Percentiles rank a stretch among this genome's conserved stretches.
These are phyloP conservation scores for Hypoxylon sp. DNA, from an alignment of 2,329 filamentous ascomycete species.

Conservation along the genomic window DNA sequence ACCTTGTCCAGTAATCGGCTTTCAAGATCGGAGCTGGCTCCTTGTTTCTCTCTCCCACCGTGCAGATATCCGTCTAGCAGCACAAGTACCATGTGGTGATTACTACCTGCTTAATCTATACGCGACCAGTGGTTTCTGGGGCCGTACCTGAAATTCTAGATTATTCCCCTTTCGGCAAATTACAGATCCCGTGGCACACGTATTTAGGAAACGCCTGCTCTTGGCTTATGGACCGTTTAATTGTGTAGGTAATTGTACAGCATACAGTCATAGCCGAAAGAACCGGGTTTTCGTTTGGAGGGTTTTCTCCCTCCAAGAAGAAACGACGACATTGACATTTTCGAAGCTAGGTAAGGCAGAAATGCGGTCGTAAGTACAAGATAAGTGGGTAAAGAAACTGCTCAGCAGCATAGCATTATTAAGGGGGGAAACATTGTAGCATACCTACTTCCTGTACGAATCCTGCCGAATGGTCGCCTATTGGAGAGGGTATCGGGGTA, in stretches of 20 bases:
- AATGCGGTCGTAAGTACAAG: constrained; percentile 22
- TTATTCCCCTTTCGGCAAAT: constrained; percentile 36
- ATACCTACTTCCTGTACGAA: constrained; percentile 23
- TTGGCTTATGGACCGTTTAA: constrained; percentile 27
- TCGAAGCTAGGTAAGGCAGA: constrained; percentile 13
- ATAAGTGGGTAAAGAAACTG: constrained; percentile 26
- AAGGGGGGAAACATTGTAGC: constrained; percentile 25
- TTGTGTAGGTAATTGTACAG: too few species aligned
- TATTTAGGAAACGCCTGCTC: constrained; percentile 31
- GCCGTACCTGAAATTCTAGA: constrained; percentile 31
- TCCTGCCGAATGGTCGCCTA: constrained; percentile 21
- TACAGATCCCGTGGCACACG: constrained; percentile 38
- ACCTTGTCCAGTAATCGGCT: constrained; percentile 22
- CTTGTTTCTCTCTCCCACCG: constrained; percentile 24
- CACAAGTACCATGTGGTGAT: constrained; percentile 19
- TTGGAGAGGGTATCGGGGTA: constrained; percentile 19
- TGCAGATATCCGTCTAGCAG: constrained; percentile 17
- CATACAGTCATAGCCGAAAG: constrained; percentile 29
- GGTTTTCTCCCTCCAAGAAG: constrained; percentile 20
- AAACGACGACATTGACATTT: not conserved
- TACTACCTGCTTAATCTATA: constrained; percentile 16
- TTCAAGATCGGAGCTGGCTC: constrained; percentile 9
- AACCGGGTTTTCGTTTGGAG: constrained; percentile 21
- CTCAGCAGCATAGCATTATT: constrained; percentile 31
- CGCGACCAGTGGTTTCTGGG: constrained; percentile 17